Percentiles rank a stretch among this genome's conserved stretches.
These are phyloP conservation scores for Cryphonectria carpinicola DNA, from an alignment of 2,329 filamentous ascomycete species.

Conservation along the genomic window DNA sequence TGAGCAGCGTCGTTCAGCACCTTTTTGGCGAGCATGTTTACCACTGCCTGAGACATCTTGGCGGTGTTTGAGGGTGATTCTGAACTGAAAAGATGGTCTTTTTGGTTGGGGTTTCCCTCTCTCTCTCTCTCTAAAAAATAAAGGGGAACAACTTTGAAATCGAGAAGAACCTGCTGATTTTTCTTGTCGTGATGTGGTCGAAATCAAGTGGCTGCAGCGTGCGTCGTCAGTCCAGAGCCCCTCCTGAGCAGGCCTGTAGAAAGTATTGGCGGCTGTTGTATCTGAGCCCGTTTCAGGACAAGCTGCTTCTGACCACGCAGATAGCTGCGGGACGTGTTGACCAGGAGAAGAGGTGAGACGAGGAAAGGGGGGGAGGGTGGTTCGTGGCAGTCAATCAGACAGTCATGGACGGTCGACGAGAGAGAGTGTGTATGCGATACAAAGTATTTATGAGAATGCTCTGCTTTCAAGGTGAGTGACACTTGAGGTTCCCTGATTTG, in stretches of 20 bases:
- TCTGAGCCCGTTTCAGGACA: not conserved
- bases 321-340: not conserved
- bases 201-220: not conserved
- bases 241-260: not conserved
- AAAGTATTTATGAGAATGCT: not conserved
- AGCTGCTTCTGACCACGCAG: not conserved
- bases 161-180: not conserved
- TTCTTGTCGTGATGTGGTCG: not conserved
- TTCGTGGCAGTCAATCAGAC: not conserved
- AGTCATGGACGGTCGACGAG: not conserved
- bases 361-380: too few relatives aligned
- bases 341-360: not conserved
- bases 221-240: not conserved
- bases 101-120: too few relatives aligned
- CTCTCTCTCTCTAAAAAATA: too few relatives aligned
- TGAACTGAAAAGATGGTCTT: not conserved
- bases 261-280: constrained; percentile 1
- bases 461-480: not conserved
- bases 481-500: not conserved
- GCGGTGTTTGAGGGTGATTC: not conserved
- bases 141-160: not conserved
- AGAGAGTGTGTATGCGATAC: not conserved
- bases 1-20: constrained; percentile 18
- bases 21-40: constrained; percentile 25
- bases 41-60: constrained; percentile 39